Evolutionary conservation across 1,284 basidiomycete genomes (phyloP), one percentile per base, ranked within the genome.

Genomic region (Xerocomus amazonicus): DNA sequence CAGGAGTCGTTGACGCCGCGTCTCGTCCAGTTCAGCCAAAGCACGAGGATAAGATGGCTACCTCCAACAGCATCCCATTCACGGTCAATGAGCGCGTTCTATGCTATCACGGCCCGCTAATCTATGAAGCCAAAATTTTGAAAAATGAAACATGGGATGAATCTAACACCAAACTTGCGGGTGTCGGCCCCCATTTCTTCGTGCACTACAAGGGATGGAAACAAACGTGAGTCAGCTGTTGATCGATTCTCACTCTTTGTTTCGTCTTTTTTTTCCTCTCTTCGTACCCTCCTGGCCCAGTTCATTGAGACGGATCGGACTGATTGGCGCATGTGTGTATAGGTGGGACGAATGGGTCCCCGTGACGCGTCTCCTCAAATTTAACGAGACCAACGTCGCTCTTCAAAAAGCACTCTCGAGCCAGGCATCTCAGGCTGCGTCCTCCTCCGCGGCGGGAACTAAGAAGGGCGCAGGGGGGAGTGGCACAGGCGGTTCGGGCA

Each of bases 161-260:
- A 59, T 73, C 77, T 4, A 84, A 80, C 47, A 83, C 87, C 7
- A 76, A 82, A 37, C 76, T 80, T 5, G 87, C 88, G 3, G 70
- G 74, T 6, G 70, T 80, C 1, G 93, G 93, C 2, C 82, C 84
- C 6, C 91, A 97, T 61, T 99, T 92, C 69, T 87, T 90, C 56
- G 95, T 99, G 23, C 97, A 99, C 70, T 99, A 99, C 77, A 95
- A 97, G 68, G 97, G 97, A 5, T 99, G 97, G 97, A 99, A 98
- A 70, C 90, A 94, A 70, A 95, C 91, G 86, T 95, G 66, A 69
- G 92, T 79, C 32, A 4, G 5, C 8, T 17, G 12, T 12, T 3
- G 33, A 7, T 6, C 10, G 5, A n/a, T 7, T 29, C 26, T 46
- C 12, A 9, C 14, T 17, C 17, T 9, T 13, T 26, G n/a, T 9